Evolutionary conservation across 108 stramenopile species (phyloP).

Genomic region (Cylindrotheca fusiformis): DNA sequence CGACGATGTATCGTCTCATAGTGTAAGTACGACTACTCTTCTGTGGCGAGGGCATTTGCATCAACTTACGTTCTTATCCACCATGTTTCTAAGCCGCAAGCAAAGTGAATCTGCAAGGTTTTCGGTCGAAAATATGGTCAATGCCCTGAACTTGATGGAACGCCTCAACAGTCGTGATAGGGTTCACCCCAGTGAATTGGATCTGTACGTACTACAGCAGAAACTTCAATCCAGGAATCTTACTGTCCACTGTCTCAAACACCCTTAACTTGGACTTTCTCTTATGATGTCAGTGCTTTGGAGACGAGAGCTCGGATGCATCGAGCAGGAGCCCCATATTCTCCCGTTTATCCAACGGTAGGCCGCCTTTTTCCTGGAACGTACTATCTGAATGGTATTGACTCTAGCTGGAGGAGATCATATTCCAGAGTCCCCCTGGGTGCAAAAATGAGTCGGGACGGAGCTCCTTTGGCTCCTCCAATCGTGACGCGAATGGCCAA

Average conservation of each 20-base stretch:
- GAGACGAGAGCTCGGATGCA: constrained; percentile 89
- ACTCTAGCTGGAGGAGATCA: constrained; percentile 70
- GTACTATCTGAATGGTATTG: constrained; percentile 87
- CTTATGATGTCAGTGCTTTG: constrained; percentile 79
- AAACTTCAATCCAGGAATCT: too few relatives aligned
- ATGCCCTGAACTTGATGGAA: constrained; percentile 62
- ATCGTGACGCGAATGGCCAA: constrained; percentile 68
- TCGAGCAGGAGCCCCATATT: constrained; percentile 74
- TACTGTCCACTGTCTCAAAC: too few relatives aligned
- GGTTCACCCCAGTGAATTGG: constrained; percentile 86
- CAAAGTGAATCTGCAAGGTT: constrained; percentile 44
- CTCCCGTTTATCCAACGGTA: constrained; percentile 79
- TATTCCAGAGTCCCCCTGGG: constrained; percentile 81
- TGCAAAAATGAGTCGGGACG: constrained; percentile 47
- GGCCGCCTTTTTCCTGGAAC: constrained; percentile 91
- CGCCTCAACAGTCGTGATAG: constrained; percentile 80
- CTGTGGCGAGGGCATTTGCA: not conserved
- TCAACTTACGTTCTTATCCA: constrained; percentile 4
- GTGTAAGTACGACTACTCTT: constrained; percentile 44
- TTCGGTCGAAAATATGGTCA: constrained; percentile 75
- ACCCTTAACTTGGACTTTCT: too few relatives aligned
- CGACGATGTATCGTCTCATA: constrained; percentile 89
- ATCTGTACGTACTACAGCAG: constrained; percentile 26
- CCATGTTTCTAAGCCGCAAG: constrained; percentile 18
- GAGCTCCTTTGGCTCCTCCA: constrained; percentile 70